A percentile compares a stretch with the other conserved stretches of the same genome.
phyloP scores from a whole-genome alignment of 2,329 filamentous ascomycete species.

The Colletotrichum melonis region DNA sequence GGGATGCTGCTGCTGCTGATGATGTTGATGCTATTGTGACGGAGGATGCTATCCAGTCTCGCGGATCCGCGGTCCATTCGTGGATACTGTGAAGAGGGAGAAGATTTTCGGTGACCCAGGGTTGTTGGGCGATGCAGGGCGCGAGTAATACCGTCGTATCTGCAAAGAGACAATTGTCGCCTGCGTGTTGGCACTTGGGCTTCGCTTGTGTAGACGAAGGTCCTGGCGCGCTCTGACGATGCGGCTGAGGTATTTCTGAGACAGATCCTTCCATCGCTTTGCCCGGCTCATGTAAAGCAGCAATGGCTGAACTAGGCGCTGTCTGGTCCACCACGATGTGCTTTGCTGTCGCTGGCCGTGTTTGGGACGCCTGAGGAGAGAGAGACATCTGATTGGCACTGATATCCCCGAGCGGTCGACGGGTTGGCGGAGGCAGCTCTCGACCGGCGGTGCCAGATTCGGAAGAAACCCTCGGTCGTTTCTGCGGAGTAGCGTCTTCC shows the following conservation, averaged over 20 bases:
- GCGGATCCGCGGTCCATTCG: constrained; percentile 46
- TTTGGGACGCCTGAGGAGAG: neutral
- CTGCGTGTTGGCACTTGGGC: constrained; percentile 39
- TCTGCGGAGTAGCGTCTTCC: neutral
- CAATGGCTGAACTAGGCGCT: neutral
- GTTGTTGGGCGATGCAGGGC: constrained; percentile 51
- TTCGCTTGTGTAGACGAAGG: neutral
- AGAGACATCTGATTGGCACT: constrained; percentile 36
- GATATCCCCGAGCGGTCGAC: constrained; percentile 39
- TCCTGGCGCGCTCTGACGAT: neutral
- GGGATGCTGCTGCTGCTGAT: neutral
- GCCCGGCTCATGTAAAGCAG: neutral
- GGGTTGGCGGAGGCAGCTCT: constrained; percentile 5
- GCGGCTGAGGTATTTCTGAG: neutral
- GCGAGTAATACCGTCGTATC: constrained; percentile 53
- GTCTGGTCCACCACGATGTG: neutral
- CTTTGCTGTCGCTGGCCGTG: neutral
- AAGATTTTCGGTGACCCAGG: constrained; percentile 50
- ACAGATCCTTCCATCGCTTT: neutral
- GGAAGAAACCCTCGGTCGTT: neutral
- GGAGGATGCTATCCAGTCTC: constrained; percentile 44
- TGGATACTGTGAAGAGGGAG: constrained; percentile 55
- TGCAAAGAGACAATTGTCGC: constrained; percentile 50
- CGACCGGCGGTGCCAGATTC: neutral
- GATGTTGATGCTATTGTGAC: neutral